Percentiles rank a stretch among this genome's conserved stretches.
These are phyloP conservation scores for Amanita muscaria DNA, from an alignment of 768 basidiomycete genomes.

Conservation along the genomic window DNA sequence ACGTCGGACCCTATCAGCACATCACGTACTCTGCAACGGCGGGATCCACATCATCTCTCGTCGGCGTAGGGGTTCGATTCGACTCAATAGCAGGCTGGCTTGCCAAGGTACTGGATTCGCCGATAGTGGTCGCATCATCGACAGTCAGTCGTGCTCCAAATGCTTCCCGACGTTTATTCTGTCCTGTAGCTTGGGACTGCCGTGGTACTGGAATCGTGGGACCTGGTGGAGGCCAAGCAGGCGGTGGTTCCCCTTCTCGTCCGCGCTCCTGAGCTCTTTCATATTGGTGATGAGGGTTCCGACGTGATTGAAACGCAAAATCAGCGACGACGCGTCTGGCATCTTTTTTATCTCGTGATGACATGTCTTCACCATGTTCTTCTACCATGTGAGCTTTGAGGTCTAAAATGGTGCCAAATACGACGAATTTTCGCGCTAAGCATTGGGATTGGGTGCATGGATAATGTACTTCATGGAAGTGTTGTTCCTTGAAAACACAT, in stretches of 20 bases:
- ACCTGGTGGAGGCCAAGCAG: slow-evolving; percentile 17
- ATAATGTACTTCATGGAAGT: slow-evolving; percentile 69
- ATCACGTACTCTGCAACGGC: slow-evolving; percentile 42
- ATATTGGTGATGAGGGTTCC: slow-evolving; percentile 30
- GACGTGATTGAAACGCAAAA: slow-evolving; percentile 50
- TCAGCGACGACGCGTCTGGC: slow-evolving; percentile 63
- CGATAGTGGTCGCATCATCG: slow-evolving; percentile 18
- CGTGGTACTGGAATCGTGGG: slow-evolving; percentile 8
- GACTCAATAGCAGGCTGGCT: slow-evolving; percentile 15
- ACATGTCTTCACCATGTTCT: slow-evolving; percentile 71
- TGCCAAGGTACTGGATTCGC: slow-evolving; percentile 2
- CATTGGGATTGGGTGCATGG: slow-evolving; percentile 71
- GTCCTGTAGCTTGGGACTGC: slow-evolving; percentile 17
- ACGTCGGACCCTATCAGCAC: background rate
- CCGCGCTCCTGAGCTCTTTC: slow-evolving; percentile 34
- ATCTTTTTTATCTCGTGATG: slow-evolving; percentile 57
- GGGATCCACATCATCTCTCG: slow-evolving; percentile 43
- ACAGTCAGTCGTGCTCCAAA: slow-evolving; percentile 54
- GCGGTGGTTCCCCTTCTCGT: slow-evolving; percentile 38
- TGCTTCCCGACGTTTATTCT: slow-evolving; percentile 45
- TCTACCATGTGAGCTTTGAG: slow-evolving; percentile 88
- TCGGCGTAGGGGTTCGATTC: slow-evolving; percentile 31
- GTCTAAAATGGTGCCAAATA: slow-evolving; percentile 82
- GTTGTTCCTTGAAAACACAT: slow-evolving; percentile 46
- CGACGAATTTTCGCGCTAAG: slow-evolving; percentile 86